Conservation (phyloP, 805 yeast species). For the Lipomyces oligophaga region DNA sequence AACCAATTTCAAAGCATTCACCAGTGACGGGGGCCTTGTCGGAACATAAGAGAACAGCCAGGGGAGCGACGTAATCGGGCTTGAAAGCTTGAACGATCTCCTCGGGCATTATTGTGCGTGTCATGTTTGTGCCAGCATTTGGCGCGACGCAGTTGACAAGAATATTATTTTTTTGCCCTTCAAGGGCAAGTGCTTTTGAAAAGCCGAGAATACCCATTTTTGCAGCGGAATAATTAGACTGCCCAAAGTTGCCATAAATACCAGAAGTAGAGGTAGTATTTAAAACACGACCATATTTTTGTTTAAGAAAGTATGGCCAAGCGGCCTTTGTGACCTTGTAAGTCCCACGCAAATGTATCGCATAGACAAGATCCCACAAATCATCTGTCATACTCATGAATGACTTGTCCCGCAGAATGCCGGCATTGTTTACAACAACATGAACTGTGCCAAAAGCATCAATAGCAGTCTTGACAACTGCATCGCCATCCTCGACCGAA, state of each 20-base stretch:
- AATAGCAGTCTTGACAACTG: slow-evolving; percentile 72
- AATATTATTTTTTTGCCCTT: slow-evolving; percentile 77
- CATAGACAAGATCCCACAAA: slow-evolving; percentile 77
- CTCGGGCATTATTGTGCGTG: slow-evolving; percentile 75
- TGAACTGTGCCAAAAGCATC: slow-evolving; percentile 78
- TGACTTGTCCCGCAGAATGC: slow-evolving; percentile 85
- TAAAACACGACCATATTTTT: slow-evolving; percentile 74
- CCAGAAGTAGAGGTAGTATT: slow-evolving; percentile 96
- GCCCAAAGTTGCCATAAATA: slow-evolving; percentile 96
- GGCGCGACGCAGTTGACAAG: slow-evolving; percentile 86
- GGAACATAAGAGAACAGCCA: slow-evolving; percentile 73
- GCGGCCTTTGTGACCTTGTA: slow-evolving; percentile 79
- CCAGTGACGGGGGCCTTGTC: slow-evolving; percentile 73
- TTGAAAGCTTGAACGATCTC: slow-evolving; percentile 79
- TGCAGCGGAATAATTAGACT: slow-evolving; percentile 92
- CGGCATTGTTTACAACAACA: slow-evolving; percentile 87
- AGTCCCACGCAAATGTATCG: slow-evolving; percentile 80
- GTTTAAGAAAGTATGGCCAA: slow-evolving; percentile 83
- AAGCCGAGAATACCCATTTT: slow-evolving; percentile 85
- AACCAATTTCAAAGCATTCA: slow-evolving; percentile 86
- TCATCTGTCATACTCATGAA: slow-evolving; percentile 77
- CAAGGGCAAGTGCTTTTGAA: slow-evolving; percentile 80
- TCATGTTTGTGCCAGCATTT: slow-evolving; percentile 98
- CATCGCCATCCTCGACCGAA: slow-evolving; percentile 76
- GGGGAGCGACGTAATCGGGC: slow-evolving; percentile 87